Percentiles rank a stretch among this genome's conserved stretches.
phyloP scores from a whole-genome alignment of 768 basidiomycete genomes.

The Tricholoma bakamatsutake region DNA sequence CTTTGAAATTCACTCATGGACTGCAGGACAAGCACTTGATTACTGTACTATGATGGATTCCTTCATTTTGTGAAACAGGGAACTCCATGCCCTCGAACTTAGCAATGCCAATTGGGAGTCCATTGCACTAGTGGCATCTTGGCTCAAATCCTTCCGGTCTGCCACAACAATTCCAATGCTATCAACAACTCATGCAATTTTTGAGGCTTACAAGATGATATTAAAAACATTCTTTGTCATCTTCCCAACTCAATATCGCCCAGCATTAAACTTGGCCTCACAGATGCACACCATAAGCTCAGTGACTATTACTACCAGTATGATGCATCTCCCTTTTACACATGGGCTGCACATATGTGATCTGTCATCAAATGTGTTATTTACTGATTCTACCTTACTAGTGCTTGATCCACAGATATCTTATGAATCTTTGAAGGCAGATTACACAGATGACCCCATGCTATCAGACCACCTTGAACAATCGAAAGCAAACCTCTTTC shows the following conservation, averaged over 20 bases:
- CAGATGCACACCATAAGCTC: slow-evolving; percentile 22
- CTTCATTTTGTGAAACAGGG: background rate
- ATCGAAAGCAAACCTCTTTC: too few species aligned
- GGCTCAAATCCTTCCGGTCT: slow-evolving; percentile 17
- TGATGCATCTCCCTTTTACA: slow-evolving; percentile 26
- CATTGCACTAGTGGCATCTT: slow-evolving; percentile 9
- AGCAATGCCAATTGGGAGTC: slow-evolving; percentile 14
- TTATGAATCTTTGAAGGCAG: slow-evolving; percentile 16
- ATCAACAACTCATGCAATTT: slow-evolving; percentile 28
- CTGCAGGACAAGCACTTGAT: too few species aligned
- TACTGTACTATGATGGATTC: too few species aligned
- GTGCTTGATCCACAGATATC: slow-evolving; percentile 22
- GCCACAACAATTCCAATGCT: slow-evolving; percentile 26
- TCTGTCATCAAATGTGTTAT: background rate
- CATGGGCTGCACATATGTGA: slow-evolving; percentile 23
- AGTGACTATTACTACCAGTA: slow-evolving; percentile 22
- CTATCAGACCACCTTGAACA: slow-evolving; percentile 10
- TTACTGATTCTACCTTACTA: background rate
- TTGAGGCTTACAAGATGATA: slow-evolving; percentile 24
- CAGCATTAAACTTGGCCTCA: slow-evolving; percentile 17
- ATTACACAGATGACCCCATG: slow-evolving; percentile 14
- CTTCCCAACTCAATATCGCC: slow-evolving; percentile 14
- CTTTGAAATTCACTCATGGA: too few species aligned
- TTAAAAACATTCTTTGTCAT: slow-evolving; percentile 12
- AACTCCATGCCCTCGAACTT: background rate